Conservation (phyloP, 192 early-diverging fungal genomes). For the Podila epicladia region DNA sequence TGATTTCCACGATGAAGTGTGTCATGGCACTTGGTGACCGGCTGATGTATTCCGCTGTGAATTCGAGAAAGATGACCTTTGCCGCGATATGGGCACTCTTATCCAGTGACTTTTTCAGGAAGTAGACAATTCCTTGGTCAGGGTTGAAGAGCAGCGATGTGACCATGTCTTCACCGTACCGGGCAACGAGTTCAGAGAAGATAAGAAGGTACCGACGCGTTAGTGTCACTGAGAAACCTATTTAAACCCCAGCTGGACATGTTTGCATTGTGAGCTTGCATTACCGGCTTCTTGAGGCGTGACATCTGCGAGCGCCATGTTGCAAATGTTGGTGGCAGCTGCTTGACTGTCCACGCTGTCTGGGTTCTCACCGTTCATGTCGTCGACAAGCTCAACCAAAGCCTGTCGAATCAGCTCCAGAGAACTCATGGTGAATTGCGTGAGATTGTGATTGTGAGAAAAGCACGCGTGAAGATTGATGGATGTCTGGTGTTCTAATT, state of each 20-base stretch:
- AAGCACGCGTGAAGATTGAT: too few relatives aligned
- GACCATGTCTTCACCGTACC: slow-evolving; percentile 49
- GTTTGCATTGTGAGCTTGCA: neutral
- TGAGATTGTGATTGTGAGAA: neutral
- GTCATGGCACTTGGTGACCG: slow-evolving; percentile 34
- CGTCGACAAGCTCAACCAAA: slow-evolving; percentile 45
- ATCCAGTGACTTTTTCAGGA: slow-evolving; percentile 39
- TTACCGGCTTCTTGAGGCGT: slow-evolving; percentile 30
- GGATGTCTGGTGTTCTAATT: too few relatives aligned
- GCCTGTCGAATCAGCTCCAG: slow-evolving; percentile 46
- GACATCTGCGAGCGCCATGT: slow-evolving; percentile 34
- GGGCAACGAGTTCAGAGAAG: neutral
- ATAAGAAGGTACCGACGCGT: too few relatives aligned
- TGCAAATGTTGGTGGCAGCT: slow-evolving; percentile 45
- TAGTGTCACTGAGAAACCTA: neutral
- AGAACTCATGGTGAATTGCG: slow-evolving; percentile 20
- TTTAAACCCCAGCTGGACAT: neutral
- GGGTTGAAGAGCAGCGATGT: slow-evolving; percentile 54
- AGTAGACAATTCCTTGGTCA: slow-evolving; percentile 55
- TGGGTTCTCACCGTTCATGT: slow-evolving; percentile 39
- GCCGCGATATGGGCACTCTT: slow-evolving; percentile 34
- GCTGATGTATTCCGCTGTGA: slow-evolving; percentile 53
- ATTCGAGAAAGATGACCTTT: slow-evolving; percentile 55
- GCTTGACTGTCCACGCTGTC: slow-evolving; percentile 45
- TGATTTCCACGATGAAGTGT: slow-evolving; percentile 50